A percentile compares a stretch with the other conserved stretches of the same genome.
Conservation (phyloP, 352 stramenopile genomes). For the Stramenopiles sp. region DNA sequence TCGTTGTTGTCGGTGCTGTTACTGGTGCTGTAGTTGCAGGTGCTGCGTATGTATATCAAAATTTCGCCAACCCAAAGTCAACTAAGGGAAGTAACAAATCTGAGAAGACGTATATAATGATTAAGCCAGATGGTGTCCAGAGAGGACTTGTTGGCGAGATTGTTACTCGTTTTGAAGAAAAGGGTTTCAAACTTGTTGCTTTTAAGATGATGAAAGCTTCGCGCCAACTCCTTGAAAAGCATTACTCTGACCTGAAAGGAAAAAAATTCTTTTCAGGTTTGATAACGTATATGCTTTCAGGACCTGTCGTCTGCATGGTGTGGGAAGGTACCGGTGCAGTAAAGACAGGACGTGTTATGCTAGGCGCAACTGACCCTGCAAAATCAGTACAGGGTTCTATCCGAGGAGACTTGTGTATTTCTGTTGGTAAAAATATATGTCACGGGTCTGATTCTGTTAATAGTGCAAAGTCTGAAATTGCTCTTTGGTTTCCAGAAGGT, state of each 20-base stretch:
- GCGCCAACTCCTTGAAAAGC: slow-evolving; percentile 39
- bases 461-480: slow-evolving; percentile 52
- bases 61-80: too few relatives aligned
- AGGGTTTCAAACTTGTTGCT: slow-evolving; percentile 67
- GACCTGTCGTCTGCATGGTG: slow-evolving; percentile 71
- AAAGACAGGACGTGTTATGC: slow-evolving; percentile 61
- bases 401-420: slow-evolving; percentile 62
- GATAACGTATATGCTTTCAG: slow-evolving; percentile 51
- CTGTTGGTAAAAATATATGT: slow-evolving; percentile 49
- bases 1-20: too few relatives aligned
- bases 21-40: too few relatives aligned
- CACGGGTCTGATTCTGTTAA: slow-evolving; percentile 59
- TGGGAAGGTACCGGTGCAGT: slow-evolving; percentile 67
- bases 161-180: slow-evolving; percentile 69
- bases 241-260: slow-evolving; percentile 59
- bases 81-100: slow-evolving; percentile 9
- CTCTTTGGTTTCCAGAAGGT: slow-evolving; percentile 56
- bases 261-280: slow-evolving; percentile 59
- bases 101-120: slow-evolving; percentile 68
- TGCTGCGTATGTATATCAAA: too few relatives aligned
- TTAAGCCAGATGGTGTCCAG: slow-evolving; percentile 71
- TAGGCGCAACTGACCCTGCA: slow-evolving; percentile 68
- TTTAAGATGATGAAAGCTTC: slow-evolving; percentile 68
- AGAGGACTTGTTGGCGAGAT: slow-evolving; percentile 60
- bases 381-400: slow-evolving; percentile 57